Base-by-base conservation (phyloP, 2,329 filamentous ascomycete genomes). In the Fusarium fujikuroi region DNA sequence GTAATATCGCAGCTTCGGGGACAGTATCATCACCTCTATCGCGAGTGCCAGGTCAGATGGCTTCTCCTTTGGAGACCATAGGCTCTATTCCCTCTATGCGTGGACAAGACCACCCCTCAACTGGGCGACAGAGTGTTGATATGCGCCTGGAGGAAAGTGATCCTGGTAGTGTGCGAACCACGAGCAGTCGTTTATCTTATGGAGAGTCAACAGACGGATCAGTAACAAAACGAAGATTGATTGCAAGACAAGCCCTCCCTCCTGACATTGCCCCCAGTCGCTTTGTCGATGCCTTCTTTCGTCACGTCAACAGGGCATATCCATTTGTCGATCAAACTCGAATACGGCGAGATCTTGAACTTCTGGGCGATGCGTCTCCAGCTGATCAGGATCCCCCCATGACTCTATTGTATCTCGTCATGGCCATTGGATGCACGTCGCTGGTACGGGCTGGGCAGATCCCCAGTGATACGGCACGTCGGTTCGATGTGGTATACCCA, bases 381-480 rank as follows among this genome's bases (percentile, higher is more conserved):
- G 66, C 57, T 7, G 70, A 72, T 46, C 72, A 73, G 50, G 76
- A 77, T 47, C 75, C 76, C 25, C 70, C 73, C 19, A 72, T 76
- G 60, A 85, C 81, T 9, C 63, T 83, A 9, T 69, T 85, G 7
- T 84, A 84, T 66, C 80, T 86, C 9, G 79, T 85, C 70, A 85
- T 85, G 82, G 84, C 84, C 30, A 85, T 86, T 42, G 84, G 84
- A 0, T 84, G 82, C 58, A 85, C 83, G 0, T 85, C 84, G 0
- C 73, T 86, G 23, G 80, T 84, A 66, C 78, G 84, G 3, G 84
- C 83, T 3, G 84, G 84, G 2, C 81, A 85, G 62, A 78, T 84
- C 3, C 79, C 83, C 5, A 73, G 77, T 21, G 80, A 80, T 21
- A 76, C 70, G 70, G 76, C 75, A 2, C 75, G 75, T 12, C 78